phyloP scores from a whole-genome alignment of 257 asterid species.

The Forsythia viridissima region DNA sequence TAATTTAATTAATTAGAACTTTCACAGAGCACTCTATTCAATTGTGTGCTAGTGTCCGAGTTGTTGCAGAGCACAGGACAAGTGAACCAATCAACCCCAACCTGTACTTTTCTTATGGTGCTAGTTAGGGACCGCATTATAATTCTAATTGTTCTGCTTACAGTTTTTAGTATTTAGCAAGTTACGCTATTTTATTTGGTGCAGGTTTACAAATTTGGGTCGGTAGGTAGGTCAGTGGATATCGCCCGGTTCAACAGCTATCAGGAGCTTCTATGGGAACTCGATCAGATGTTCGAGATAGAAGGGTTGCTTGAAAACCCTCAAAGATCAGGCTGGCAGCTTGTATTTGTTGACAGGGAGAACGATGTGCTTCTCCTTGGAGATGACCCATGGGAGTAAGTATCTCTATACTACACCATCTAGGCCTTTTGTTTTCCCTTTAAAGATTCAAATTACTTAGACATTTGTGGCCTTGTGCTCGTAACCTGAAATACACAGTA shows the following conservation, averaged over 20 bases:
- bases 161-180: not conserved
- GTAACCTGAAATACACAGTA: not conserved
- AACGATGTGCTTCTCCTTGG: conserved; percentile 97
- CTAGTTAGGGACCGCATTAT: conserved; percentile 9
- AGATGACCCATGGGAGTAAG: conserved; percentile 99
- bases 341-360: conserved; percentile 99
- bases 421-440: not conserved
- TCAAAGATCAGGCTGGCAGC: conserved; percentile 99
- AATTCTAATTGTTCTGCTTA: not conserved
- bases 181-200: conserved; percentile 19
- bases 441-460: not conserved
- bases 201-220: conserved; percentile 84
- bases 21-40: conserved; percentile 56
- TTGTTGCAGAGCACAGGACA: conserved; percentile 62
- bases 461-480: not conserved
- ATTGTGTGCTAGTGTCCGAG: conserved; percentile 67
- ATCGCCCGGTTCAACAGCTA: conserved; percentile 92
- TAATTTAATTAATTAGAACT: not conserved
- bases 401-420: not conserved
- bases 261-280: conserved; percentile 83
- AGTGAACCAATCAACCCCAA: conserved; percentile 55
- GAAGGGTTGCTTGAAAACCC: conserved; percentile 96
- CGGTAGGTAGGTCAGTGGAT: conserved; percentile 92
- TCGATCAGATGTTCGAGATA: conserved; percentile 89
- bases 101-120: conserved; percentile 77